Evolutionary conservation across 176 grass and related monocot genomes (phyloP).

Genomic region (Thinopyrum elongatum): DNA sequence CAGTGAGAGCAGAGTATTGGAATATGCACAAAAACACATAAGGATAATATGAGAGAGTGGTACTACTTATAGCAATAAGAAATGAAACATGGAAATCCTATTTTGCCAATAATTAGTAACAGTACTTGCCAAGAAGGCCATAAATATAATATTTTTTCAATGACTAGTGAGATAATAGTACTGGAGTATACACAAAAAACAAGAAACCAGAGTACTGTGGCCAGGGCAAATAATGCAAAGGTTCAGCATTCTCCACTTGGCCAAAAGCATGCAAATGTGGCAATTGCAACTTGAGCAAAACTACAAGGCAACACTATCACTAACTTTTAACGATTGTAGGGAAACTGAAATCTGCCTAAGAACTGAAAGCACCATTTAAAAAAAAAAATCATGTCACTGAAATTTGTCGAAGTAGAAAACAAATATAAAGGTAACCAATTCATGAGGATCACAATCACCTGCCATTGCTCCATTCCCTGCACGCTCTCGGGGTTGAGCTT

Average conservation of each 20-base stretch:
- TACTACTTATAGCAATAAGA: neutral
- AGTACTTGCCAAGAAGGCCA: neutral
- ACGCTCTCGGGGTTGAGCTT: conserved; percentile 89
- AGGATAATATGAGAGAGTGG: too few relatives aligned
- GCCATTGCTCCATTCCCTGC: conserved; percentile 88
- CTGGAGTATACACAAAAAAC: conserved; percentile 3
- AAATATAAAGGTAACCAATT: neutral
- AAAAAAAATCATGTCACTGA: too few relatives aligned
- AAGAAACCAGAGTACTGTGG: conserved; percentile 9
- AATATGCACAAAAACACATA: neutral
- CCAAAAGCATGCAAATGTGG: neutral
- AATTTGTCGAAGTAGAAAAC: neutral
- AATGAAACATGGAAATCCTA: neutral
- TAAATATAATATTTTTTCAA: neutral
- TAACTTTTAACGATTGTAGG: neutral
- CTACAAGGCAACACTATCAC: neutral
- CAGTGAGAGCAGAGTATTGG: neutral
- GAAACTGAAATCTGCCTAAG: neutral
- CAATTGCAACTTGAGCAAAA: conserved; percentile 5
- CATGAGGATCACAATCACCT: conserved; percentile 38
- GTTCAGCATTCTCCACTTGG: neutral
- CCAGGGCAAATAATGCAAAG: conserved; percentile 7
- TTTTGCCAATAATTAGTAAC: neutral
- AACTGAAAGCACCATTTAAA: neutral
- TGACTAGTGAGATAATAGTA: neutral